Evolutionary conservation across 805 yeast species (phyloP).

Genomic region (Yamadazyma phyllophila): DNA sequence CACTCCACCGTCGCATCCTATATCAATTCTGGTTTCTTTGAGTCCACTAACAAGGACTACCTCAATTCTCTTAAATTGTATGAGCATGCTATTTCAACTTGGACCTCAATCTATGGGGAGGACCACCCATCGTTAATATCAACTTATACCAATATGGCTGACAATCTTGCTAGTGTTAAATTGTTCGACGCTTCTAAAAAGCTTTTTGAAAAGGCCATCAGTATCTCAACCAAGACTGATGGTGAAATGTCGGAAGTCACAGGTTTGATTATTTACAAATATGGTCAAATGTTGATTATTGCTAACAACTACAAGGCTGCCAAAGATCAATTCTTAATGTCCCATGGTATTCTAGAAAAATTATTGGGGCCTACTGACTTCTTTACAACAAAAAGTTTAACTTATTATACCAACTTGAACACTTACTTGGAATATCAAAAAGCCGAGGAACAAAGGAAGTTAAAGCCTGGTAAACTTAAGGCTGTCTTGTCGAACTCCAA

Average conservation of each 20-base stretch:
- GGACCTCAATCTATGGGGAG: conserved; percentile 57
- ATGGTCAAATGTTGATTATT: conserved; percentile 47
- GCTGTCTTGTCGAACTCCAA: neutral
- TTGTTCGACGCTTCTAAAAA: conserved; percentile 47
- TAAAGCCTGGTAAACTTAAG: conserved; percentile 12
- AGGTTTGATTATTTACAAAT: conserved; percentile 66
- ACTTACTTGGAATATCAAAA: conserved; percentile 46
- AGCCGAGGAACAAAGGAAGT: conserved; percentile 20
- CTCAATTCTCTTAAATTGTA: conserved; percentile 62
- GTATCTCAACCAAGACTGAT: conserved; percentile 47
- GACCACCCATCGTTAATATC: conserved; percentile 71
- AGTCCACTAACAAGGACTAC: conserved; percentile 56
- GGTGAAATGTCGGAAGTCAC: conserved; percentile 61
- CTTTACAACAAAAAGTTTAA: conserved; percentile 64
- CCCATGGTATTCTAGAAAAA: conserved; percentile 55
- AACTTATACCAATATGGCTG: conserved; percentile 59
- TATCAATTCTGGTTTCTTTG: conserved; percentile 72
- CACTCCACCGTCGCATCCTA: conserved; percentile 70
- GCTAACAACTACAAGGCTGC: conserved; percentile 55
- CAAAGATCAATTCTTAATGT: conserved; percentile 50
- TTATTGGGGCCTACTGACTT: conserved; percentile 67
- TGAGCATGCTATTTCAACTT: conserved; percentile 55
- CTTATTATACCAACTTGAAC: conserved; percentile 60
- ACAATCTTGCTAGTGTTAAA: conserved; percentile 54
- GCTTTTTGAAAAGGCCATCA: conserved; percentile 54